Evolutionary conservation across 768 basidiomycete genomes (phyloP), one percentile per base, ranked within the genome.

Genomic region (Suillus subluteus): DNA sequence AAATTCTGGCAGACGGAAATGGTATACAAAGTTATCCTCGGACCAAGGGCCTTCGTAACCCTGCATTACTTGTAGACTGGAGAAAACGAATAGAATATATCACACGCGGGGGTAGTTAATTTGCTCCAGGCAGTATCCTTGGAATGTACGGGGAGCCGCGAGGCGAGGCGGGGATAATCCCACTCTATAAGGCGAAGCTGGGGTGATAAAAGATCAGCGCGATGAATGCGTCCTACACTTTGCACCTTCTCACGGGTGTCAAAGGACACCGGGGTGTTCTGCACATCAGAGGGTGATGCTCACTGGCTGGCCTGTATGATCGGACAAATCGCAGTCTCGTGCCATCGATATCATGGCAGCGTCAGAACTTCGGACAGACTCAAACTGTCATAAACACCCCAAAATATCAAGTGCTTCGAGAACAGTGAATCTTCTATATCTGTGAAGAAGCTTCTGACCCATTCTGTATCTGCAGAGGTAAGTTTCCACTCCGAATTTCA

Each of bases 361-460:
- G 26, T 30, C 30, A 32, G 30, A 30, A 18, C 30, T 41, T 18
- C 21, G 23, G 59, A 4, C 59, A 61, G 30, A 43, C 16, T 41
- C 23, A 59, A 58, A 58, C 37, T 38, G 37, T 23, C 26, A 59
- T 59, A 59, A 61, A 61, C 26, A 61, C 18, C 18, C 26, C 40
- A 61, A 61, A 61, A 61, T 61, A 61, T 61, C 40, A 30, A 32
- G 41, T 61, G 26, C 41, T 61, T 61, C 59, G 18, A 43, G 59
- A 61, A 61, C 11, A 30, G 59, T 4, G 59, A 32, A 23, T 43
- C 41, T 61, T 61, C 41, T 18, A 55, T 35, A 35, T 55, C 11
- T 26, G 58, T 9, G 23, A 30, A 43, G 59, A 43, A 61, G 26
- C 41, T 43, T 61, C 58, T 59, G 40, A 59, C 58, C 58, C 18